Base-by-base conservation (phyloP, 202 grass and related monocot genomes). In the Carex sylvatica region DNA sequence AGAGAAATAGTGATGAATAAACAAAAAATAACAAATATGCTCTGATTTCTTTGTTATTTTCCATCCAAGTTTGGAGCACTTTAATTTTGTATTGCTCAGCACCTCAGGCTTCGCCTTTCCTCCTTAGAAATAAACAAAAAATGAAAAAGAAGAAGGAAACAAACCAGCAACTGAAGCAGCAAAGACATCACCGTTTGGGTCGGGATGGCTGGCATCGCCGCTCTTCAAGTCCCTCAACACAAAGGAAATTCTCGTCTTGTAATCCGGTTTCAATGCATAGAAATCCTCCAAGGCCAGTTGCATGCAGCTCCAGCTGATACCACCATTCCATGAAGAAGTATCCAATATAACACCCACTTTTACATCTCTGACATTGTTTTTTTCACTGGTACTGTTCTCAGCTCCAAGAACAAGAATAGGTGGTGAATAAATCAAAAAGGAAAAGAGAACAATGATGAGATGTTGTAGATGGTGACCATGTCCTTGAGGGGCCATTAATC, bases 291-390 rank as follows among this genome's bases (percentile, higher is more conserved):
- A 11, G 0, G 91, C 94, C 49, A 97, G 8, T 40, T 82, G 71
- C 82, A 97, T 92, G 85, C 80, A 92, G 65, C 66, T 81, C 90
- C 91, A 90, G 86, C 87, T 92, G 1, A 88, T 68, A 65, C 61
- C 89, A 61, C 90, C 90, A 19, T 80, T 18, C 86, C 87, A 97
- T 73, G 91, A 84, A 1, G 14, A 20, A 28, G 42, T 69, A 44
- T 91, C 86, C 82, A 97, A 30, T 70, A 93, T 97, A 84, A 97
- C 91, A 49, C 94, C 91, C 3, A 93, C 91, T 26, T 90, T 87
- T 19, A 97, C 85, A 65, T 9, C 26, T 70, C 13, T 33, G 67
- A 67, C 5, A 11, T 11, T 74, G 70, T 74, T 69, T 8, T 7
- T 42, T 40, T 42, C 65, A 69, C 35, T 69, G 0, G 77, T 35